Evolutionary conservation across 352 stramenopile species (phyloP).

Genomic region (Thraustochytrium striatum): DNA sequence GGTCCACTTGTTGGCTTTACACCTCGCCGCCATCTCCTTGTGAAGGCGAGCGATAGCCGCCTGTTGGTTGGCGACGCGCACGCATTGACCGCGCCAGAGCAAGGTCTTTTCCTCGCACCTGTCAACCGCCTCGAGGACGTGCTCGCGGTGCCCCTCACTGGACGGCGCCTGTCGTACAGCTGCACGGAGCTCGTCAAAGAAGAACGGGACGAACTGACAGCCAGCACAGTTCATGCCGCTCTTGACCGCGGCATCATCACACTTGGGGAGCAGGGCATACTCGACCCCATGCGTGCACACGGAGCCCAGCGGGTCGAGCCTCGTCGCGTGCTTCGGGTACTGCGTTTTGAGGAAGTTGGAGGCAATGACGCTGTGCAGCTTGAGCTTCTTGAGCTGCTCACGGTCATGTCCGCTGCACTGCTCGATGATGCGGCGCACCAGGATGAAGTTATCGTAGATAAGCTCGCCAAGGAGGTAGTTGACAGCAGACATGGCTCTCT

Average conservation of each 20-base stretch:
- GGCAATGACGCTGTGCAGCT: not conserved
- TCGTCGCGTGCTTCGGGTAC: not conserved
- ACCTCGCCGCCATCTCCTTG: not conserved
- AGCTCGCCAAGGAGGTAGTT: conserved; percentile 8
- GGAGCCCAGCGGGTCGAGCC: not conserved
- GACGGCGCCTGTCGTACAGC: not conserved
- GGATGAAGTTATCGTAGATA: conserved; percentile 4
- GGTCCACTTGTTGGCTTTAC: not conserved
- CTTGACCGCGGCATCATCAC: not conserved
- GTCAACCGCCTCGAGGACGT: not conserved
- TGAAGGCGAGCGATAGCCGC: not conserved
- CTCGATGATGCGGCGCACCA: not conserved
- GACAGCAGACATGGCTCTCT: not conserved
- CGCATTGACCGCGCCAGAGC: not conserved
- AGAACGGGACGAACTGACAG: not conserved
- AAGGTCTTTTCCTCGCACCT: not conserved
- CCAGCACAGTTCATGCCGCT: too few species aligned
- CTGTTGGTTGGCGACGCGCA: not conserved
- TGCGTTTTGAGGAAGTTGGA: conserved; percentile 9
- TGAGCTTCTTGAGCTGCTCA: not conserved
- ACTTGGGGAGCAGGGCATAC: not conserved
- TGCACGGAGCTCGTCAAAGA: not conserved
- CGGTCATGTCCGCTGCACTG: too few species aligned
- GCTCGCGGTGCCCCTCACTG: not conserved
- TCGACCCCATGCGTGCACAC: not conserved